A percentile compares a stretch with the other conserved stretches of the same genome.
Conservation (phyloP, 1,284 basidiomycete species). For the Ustilago loliicola region DNA sequence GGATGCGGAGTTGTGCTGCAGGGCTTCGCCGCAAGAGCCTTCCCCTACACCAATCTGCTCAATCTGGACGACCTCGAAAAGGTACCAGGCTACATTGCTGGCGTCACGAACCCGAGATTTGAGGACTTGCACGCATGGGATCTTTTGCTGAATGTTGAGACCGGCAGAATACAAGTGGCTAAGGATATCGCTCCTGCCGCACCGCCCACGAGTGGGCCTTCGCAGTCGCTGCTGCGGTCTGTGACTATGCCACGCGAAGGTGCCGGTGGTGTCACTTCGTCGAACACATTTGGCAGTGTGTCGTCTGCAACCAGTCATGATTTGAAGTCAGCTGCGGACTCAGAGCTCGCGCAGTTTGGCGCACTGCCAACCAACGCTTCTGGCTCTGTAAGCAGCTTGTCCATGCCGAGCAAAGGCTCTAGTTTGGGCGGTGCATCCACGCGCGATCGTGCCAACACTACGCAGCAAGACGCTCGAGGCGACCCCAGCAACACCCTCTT, state of each 20-base stretch:
- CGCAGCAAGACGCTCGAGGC: constrained; percentile 31
- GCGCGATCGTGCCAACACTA: constrained; percentile 41
- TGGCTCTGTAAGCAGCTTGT: constrained; percentile 11
- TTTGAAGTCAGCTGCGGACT: constrained; percentile 13
- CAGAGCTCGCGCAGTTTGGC: constrained; percentile 47
- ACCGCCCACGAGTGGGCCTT: constrained; percentile 19
- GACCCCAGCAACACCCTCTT: constrained; percentile 82
- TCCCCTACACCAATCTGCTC: constrained; percentile 91
- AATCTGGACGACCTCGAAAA: constrained; percentile 90
- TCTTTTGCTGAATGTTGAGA: constrained; percentile 88
- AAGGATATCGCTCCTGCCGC: constrained; percentile 79
- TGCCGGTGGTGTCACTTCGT: constrained; percentile 5
- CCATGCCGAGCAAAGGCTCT: constrained; percentile 24
- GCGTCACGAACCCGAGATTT: constrained; percentile 96
- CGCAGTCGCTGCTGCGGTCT: constrained; percentile 23
- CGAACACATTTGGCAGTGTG: constrained; percentile 28
- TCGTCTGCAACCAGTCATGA: constrained; percentile 25
- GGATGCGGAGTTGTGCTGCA: constrained; percentile 86
- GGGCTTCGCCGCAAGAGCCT: constrained; percentile 85
- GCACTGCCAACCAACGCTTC: constrained; percentile 16
- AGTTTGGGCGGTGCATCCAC: constrained; percentile 21
- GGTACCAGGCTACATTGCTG: constrained; percentile 90
- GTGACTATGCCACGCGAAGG: constrained; percentile 65
- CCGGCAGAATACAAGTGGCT: constrained; percentile 84
- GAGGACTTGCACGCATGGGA: constrained; percentile 90